phyloP scores from a whole-genome alignment of 495 filamentous ascomycete genomes.

The Terfezia boudieri region DNA sequence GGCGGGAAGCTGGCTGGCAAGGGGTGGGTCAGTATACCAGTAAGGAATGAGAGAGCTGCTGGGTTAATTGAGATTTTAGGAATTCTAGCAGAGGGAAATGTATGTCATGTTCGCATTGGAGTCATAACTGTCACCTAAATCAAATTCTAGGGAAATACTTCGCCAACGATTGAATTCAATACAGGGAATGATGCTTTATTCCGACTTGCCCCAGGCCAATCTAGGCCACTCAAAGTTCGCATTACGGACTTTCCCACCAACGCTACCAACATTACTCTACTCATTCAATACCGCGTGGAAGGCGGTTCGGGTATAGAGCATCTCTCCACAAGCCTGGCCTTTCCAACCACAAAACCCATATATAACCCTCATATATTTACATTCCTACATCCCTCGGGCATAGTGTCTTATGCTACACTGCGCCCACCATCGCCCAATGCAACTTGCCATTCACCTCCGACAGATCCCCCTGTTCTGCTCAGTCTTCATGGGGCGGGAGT shows the following conservation, averaged over 20 bases:
- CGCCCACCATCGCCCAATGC: conserved; percentile 30
- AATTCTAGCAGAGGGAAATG: not conserved
- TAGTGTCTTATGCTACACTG: conserved; percentile 40
- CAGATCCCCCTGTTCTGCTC: conserved; percentile 25
- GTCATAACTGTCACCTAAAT: too few relatives aligned
- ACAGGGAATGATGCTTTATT: conserved; percentile 8
- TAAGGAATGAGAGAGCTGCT: conserved; percentile 26
- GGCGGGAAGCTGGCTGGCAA: conserved; percentile 24
- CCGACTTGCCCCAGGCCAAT: conserved; percentile 23
- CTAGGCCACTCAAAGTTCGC: conserved; percentile 21
- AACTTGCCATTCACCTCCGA: conserved; percentile 5
- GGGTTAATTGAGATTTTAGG: conserved; percentile 3
- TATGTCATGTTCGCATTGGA: conserved; percentile 4
- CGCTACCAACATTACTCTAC: not conserved
- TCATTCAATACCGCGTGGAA: not conserved
- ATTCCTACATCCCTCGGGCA: conserved; percentile 31
- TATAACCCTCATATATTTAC: not conserved
- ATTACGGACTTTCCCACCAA: conserved; percentile 7
- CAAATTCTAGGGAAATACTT: too few relatives aligned
- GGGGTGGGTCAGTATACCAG: conserved; percentile 24
- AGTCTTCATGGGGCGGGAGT: conserved; percentile 36
- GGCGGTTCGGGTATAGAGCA: too few relatives aligned
- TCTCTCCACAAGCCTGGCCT: not conserved
- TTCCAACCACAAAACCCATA: not conserved
- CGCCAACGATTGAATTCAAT: too few relatives aligned